Base-by-base conservation (phyloP, 1,139 yeast genomes). In the Debaryomycetaceae sp. region DNA sequence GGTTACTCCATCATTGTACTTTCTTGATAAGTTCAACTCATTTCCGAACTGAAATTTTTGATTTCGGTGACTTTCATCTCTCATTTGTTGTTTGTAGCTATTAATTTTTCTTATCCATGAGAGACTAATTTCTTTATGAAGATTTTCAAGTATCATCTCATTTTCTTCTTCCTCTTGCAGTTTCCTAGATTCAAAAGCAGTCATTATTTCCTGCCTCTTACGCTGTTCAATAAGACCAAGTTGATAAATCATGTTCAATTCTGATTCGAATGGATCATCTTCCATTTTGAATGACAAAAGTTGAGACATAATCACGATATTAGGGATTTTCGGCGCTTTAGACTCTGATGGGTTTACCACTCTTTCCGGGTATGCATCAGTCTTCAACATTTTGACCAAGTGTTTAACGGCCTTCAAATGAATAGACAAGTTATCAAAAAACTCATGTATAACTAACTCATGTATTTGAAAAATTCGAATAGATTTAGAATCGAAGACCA, bases 201-300 rank as follows among this genome's bases (percentile, higher is more conserved):
- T 64, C 37, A 72, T 61, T 54, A 85, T 80, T 40, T 83, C 90
- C 38, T 79, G 47, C 43, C 97, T 69, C 46, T 76, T 72, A 46
- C 78, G 70, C 57, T 87, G 96, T 56, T 89, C 97, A 5, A 78
- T 65, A 42, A 76, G 52, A 1, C 97, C 97, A 33, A 88, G 75
- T 56, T 87, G 93, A 62, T 80, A 87, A 24, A 87, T 83, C 77
- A 86, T 76, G 37, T 80, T 80, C 46, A 91, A 65, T 53, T 89
- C 85, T 1, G 85, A 66, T 63, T 91, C 99, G 60, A 93, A 89
- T 5, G 95, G 89, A 63, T 91, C 97, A 64, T 90, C 97, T 47
- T 83, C 89, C 65, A 85, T 68, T 8, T 67, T 58, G 41, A 85
- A 66, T 1, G 75, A 56, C 6, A 87, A 55, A 27, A 68, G 67